A percentile compares a stretch with the other conserved stretches of the same genome.
Conservation (phyloP, 768 basidiomycete species). For the Boletus eberwhitei region DNA sequence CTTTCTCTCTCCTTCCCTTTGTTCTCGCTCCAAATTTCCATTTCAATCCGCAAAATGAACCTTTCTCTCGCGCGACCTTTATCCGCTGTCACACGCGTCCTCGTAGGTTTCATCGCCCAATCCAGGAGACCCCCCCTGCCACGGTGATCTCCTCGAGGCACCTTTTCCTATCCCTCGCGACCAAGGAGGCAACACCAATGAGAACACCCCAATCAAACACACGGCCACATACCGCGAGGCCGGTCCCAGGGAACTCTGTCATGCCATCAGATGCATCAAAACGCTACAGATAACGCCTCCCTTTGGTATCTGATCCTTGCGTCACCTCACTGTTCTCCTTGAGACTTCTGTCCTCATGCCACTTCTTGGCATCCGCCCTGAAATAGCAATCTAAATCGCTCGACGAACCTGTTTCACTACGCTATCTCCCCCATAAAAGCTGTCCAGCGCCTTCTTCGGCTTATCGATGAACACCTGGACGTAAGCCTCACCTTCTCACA, state of each 20-base stretch:
- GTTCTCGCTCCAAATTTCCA: neutral
- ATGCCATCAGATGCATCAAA: neutral
- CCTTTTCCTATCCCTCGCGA: slow-evolving; percentile 1
- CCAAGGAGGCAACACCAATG: slow-evolving; percentile 10
- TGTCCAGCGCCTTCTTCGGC: neutral
- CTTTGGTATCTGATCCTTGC: neutral
- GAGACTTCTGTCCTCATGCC: neutral
- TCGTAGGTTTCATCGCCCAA: neutral
- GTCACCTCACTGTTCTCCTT: neutral
- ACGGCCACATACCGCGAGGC: slow-evolving; percentile 5
- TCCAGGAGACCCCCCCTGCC: neutral
- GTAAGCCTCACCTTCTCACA: slow-evolving; percentile 4
- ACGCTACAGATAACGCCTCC: neutral
- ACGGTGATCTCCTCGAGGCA: slow-evolving; percentile 3
- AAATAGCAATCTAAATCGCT: neutral
- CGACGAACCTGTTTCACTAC: neutral
- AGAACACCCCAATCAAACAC: neutral
- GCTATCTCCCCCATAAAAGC: neutral
- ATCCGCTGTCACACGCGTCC: neutral
- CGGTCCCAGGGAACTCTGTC: too few relatives aligned
- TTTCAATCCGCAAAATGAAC: neutral
- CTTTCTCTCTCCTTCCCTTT: neutral
- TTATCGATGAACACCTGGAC: slow-evolving; percentile 1
- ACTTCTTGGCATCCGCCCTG: neutral
- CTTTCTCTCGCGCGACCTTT: neutral